Base-by-base conservation (phyloP, 441 rosid species). In the Adansonia gregorii region DNA sequence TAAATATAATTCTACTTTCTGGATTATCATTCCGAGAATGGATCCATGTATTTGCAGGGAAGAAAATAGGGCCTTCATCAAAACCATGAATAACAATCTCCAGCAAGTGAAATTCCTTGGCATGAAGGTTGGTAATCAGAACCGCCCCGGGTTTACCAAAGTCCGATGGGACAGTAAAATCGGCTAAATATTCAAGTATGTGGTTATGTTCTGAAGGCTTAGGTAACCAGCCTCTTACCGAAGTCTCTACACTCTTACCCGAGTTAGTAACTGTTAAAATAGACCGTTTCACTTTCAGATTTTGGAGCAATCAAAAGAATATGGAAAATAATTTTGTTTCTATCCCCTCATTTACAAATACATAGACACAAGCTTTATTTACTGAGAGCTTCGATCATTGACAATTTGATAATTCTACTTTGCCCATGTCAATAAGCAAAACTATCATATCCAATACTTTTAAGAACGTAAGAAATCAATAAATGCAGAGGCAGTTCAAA, bases 71-170 rank as follows among this genome's bases (percentile, higher is more conserved):
- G 56, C 93, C 91, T 43, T 72, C 87, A 79, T 79, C 78, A 20
- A 88, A 90, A 75, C 95, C 97, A 39, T 82, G 89, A 72, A 94
- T 76, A 4, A 85, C 87, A 73, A 95, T 86, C 80, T 90, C 94
- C 39, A 85, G 67, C 78, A 95, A 85, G 82, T 90, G 88, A 73
- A 95, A 86, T 81, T 95, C 99, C 60, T 90, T 86, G 79, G 85
- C 79, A 52, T 84, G 97, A 74, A 87, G 91, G 87, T 95, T 93
- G 58, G 93, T 87, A 72, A 93, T 80, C 43, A 91, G 88, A 72
- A 95, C 76, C 14, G 97, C 98, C 17, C 95, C 97, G 2, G 97
- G 94, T 75, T 75, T 87, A 51, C 99, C 98, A 74, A 95, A 95
- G 45, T 92, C 91, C n/a, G 66, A 64, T 0, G 97, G 93, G 58